These are phyloP conservation scores for Imleria badia DNA, from an alignment of 768 basidiomycete species.

Conservation along the genomic window DNA sequence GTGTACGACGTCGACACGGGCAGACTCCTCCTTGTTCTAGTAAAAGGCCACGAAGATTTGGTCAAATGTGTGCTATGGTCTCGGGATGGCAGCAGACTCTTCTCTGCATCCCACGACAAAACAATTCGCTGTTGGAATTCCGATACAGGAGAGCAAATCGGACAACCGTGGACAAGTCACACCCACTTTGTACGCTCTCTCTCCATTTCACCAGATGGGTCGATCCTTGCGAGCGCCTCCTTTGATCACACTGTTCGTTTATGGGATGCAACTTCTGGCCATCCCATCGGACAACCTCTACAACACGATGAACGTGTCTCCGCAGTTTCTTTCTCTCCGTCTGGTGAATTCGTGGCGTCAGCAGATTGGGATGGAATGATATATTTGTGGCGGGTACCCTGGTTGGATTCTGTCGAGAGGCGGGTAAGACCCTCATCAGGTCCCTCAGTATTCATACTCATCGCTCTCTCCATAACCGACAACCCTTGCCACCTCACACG, in stretches of 20 bases:
- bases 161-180: background rate
- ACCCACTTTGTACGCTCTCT: background rate
- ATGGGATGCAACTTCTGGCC: background rate
- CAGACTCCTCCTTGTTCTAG: background rate
- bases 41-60: background rate
- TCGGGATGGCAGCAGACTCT: conserved; percentile 2
- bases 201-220: background rate
- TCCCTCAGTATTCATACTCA: background rate
- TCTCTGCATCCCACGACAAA: background rate
- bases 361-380: background rate
- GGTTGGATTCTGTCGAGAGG: background rate
- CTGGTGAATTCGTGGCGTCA: background rate
- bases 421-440: too few species aligned
- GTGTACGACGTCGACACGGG: background rate
- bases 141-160: background rate
- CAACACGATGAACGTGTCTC: background rate
- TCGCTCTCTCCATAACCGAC: background rate
- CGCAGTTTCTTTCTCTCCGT: background rate
- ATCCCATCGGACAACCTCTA: background rate
- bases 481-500: too few species aligned
- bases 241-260: background rate
- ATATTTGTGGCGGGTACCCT: background rate
- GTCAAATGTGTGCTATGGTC: conserved; percentile 5
- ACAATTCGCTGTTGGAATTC: conserved; percentile 13
- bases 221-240: background rate